These are phyloP conservation scores for Cystobasidiaceae sp. DNA, from an alignment of 1,284 basidiomycete genomes.

Conservation along the genomic window DNA sequence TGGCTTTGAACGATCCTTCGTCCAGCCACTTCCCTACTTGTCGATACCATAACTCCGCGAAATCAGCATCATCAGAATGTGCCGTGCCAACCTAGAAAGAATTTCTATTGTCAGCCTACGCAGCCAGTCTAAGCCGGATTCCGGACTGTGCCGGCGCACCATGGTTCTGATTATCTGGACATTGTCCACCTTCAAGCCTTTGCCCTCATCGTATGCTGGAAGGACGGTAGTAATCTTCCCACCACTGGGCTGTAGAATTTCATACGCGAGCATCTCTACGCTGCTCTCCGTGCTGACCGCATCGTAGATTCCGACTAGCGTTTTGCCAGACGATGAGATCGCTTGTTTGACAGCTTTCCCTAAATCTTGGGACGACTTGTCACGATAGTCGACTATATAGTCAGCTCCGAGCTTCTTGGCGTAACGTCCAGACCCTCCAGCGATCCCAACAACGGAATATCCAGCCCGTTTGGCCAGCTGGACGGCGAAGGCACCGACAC, in stretches of 20 bases:
- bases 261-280: constrained; percentile 29
- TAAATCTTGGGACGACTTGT: constrained; percentile 19
- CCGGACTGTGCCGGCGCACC: no score
- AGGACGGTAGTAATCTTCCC: constrained; percentile 16
- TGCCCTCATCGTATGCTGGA: not conserved
- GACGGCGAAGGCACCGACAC: constrained; percentile 44
- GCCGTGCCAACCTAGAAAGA: constrained; percentile 8
- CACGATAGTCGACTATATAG: constrained; percentile 43
- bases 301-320: constrained; percentile 40
- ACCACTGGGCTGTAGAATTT: constrained; percentile 33
- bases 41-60: constrained; percentile 38
- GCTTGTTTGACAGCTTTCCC: constrained; percentile 33
- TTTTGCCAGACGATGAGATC: not conserved
- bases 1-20: constrained; percentile 39
- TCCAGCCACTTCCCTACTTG: constrained; percentile 36
- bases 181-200: not conserved
- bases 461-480: constrained; percentile 45
- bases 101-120: no score
- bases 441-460: constrained; percentile 44
- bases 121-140: no score
- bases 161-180: not conserved
- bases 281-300: constrained; percentile 37
- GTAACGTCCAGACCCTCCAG: constrained; percentile 36
- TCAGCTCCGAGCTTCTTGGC: constrained; percentile 40
- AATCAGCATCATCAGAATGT: constrained; percentile 24